Evolutionary conservation across 805 yeast species (phyloP).

Genomic region (Blastobotrys chiropterorum): DNA sequence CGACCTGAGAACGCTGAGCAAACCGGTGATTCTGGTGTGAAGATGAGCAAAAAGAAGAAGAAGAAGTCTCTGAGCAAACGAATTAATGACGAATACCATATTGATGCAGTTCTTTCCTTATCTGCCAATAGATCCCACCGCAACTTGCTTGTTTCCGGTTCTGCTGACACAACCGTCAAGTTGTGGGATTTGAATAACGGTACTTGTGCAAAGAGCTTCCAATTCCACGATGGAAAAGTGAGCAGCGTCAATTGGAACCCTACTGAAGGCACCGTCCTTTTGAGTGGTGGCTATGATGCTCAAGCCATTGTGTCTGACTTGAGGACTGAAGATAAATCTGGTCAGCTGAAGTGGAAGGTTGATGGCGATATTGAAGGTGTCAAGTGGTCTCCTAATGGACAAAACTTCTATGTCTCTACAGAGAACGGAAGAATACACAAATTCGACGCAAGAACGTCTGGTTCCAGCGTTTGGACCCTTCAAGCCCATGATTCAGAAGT

Average conservation of each 20-base stretch:
- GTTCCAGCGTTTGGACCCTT: constrained; percentile 81
- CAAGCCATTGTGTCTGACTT: constrained; percentile 74
- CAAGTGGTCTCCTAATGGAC: constrained; percentile 57
- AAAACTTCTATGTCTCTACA: constrained; percentile 73
- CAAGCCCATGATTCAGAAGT: constrained; percentile 97
- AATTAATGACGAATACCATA: constrained; percentile 68
- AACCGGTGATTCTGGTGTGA: constrained; percentile 18
- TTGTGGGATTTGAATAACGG: constrained; percentile 85
- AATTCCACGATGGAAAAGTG: constrained; percentile 75
- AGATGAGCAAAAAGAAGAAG: constrained; percentile 41
- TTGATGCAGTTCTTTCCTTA: constrained; percentile 87
- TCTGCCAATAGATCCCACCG: constrained; percentile 77
- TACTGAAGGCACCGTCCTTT: constrained; percentile 41
- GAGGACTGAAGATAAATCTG: constrained; percentile 53
- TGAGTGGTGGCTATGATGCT: constrained; percentile 94
- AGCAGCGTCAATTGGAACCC: constrained; percentile 86
- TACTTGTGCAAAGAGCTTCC: constrained; percentile 71
- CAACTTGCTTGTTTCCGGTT: constrained; percentile 83
- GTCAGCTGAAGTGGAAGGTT: constrained; percentile 51
- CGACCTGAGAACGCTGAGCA: constrained; percentile 40
- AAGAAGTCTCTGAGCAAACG: constrained; percentile 46
- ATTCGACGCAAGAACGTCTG: constrained; percentile 70
- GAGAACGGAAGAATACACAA: constrained; percentile 86
- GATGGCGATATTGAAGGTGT: constrained; percentile 84
- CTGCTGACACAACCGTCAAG: constrained; percentile 92